Base-by-base conservation (phyloP, 2,329 filamentous ascomycete genomes). In the Ampelomyces quisqualis region DNA sequence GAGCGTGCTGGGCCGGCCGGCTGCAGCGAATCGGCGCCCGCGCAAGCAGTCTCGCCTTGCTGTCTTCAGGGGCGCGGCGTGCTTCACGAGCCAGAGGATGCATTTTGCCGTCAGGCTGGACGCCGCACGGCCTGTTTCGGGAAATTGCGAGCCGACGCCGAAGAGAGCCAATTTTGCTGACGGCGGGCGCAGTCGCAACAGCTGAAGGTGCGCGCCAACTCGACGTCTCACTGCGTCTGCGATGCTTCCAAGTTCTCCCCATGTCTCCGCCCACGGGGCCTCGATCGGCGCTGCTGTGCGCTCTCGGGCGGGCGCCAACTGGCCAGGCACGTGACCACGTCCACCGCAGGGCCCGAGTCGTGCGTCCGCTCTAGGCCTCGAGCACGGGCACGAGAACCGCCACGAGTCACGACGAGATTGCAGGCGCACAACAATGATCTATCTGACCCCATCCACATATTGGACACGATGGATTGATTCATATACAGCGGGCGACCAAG, bases 31-130 rank as follows among this genome's bases (percentile, higher is more conserved):
- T 60, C 26, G 34, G 33, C 22, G 15, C 11, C 11, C n/a, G 30
- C 9, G 20, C 6, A n/a, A 7, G 47, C 39, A 45, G 49, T 49
- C 55, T 45, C 38, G 35, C 15, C 45, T 34, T n/a, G 39, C 48
- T 49, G 34, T 47, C 33, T 43, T 40, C 15, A 26, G 31, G 35
- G 21, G 36, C 29, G 35, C 23, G 40, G 45, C 42, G 46, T 47
- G 42, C 40, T 41, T 47, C 47, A 55, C 43, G 41, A 45, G 39
- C 30, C 24, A n/a, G 26, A 26, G 34, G 13, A 34, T 40, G 37
- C 34, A 27, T 38, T 32, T 28, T 34, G 44, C 44, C 44, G 47
- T 45, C 34, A 48, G 35, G 19, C 34, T 42, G 26, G 31, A 11
- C 18, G 7, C 31, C 34, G 40, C 35, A 45, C 45, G 45, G 39